These are phyloP conservation scores for Macrotyloma uniflorum DNA, from an alignment of 306 rosid species.

Conservation along the genomic window DNA sequence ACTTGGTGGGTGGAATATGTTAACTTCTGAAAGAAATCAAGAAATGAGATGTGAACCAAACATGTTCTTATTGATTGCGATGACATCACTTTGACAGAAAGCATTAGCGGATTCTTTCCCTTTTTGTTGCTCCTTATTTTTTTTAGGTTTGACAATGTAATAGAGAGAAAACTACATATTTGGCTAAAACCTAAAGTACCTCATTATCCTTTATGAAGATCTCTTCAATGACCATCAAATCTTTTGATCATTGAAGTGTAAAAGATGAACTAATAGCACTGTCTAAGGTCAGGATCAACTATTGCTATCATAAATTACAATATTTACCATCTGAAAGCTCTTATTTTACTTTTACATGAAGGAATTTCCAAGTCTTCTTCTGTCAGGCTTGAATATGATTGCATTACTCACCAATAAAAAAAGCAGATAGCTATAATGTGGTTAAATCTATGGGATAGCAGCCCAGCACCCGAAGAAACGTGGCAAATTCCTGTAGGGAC, in stretches of 20 bases:
- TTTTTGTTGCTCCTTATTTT: not conserved
- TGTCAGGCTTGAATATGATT: constrained; percentile 17
- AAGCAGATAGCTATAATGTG: constrained; percentile 14
- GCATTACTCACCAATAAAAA: constrained; percentile 9
- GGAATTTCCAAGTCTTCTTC: constrained; percentile 27
- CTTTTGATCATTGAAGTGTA: not conserved
- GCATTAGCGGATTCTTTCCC: constrained; percentile 12
- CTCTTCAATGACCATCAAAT: not conserved
- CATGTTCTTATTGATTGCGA: constrained; percentile 14
- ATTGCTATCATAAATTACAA: not conserved
- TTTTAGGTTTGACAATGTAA: constrained; percentile 25
- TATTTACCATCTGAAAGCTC: constrained; percentile 22
- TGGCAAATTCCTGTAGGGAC: constrained; percentile 57
- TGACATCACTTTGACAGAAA: constrained; percentile 27
- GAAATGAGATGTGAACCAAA: constrained; percentile 31
- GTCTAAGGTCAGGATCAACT: constrained; percentile 17
- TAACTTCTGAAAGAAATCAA: not conserved
- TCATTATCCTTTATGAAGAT: not conserved
- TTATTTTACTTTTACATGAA: constrained; percentile 17
- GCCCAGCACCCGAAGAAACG: constrained; percentile 64
- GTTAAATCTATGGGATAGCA: constrained; percentile 60
- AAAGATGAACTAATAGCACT: not conserved
- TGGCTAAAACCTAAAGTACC: constrained; percentile 8
- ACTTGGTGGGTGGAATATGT: constrained; percentile 30
- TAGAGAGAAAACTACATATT: not conserved